These are phyloP conservation scores for Corymbia maculata DNA, from an alignment of 345 rosid genomes.

Conservation along the genomic window DNA sequence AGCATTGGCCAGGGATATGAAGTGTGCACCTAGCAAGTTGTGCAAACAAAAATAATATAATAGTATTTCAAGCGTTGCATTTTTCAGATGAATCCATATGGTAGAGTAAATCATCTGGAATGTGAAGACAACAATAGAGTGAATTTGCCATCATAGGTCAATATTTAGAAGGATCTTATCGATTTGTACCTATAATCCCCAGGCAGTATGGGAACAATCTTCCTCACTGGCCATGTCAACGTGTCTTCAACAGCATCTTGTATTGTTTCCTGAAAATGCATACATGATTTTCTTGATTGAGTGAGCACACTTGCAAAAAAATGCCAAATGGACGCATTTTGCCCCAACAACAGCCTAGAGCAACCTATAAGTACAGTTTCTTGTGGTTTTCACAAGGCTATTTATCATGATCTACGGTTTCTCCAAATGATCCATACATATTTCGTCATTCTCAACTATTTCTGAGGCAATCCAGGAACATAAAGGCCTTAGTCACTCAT, in stretches of 20 bases:
- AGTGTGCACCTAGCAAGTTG: background rate
- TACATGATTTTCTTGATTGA: background rate
- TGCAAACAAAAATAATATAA: background rate
- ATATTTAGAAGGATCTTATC: background rate
- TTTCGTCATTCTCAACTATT: background rate
- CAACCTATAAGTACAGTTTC: background rate
- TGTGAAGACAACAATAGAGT: background rate
- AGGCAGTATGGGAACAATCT: slow-evolving; percentile 66
- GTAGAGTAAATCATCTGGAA: background rate
- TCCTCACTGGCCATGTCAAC: slow-evolving; percentile 87
- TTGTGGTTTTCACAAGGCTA: background rate
- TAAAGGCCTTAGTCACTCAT: background rate
- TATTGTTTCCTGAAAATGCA: slow-evolving; percentile 60
- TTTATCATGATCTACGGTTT: background rate
- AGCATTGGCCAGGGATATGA: background rate
- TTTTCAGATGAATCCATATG: background rate
- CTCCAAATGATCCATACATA: background rate
- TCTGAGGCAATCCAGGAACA: background rate
- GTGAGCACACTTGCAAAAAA: background rate
- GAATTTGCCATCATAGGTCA: background rate
- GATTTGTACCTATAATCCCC: slow-evolving; percentile 75
- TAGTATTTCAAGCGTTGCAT: background rate
- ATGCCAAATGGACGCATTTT: background rate
- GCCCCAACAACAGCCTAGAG: background rate
- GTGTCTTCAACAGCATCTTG: slow-evolving; percentile 82